Percentiles rank a stretch among this genome's conserved stretches.
Evolutionary conservation across 2,329 filamentous ascomycete genomes (phyloP).

Genomic region (Dryadomyces quercus-mongolicae): DNA sequence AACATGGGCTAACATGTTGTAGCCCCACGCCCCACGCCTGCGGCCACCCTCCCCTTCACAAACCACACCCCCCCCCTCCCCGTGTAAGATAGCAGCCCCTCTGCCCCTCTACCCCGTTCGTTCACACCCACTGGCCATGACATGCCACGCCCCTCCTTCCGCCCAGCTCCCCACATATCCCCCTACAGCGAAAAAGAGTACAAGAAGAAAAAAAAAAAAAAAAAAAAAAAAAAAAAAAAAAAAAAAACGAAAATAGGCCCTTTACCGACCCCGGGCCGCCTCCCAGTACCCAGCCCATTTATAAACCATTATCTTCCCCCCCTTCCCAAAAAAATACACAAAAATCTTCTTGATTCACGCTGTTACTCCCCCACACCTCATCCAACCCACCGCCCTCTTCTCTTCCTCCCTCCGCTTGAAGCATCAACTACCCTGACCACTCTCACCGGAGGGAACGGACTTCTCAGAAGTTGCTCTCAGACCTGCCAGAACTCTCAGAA

Average conservation of each 20-base stretch:
- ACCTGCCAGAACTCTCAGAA: neutral
- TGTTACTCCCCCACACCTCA: neutral
- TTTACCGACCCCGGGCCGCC: slow-evolving; percentile 11
- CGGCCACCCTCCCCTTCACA: neutral
- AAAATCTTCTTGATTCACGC: slow-evolving; percentile 1
- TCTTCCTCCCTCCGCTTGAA: neutral
- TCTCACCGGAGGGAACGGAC: neutral
- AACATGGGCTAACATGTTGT: neutral
- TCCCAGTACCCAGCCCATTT: slow-evolving; percentile 9
- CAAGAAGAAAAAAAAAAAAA: slow-evolving; percentile 5
- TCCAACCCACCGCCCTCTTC: neutral
- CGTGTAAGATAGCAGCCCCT: neutral
- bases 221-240: slow-evolving; percentile 4
- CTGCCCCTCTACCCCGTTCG: neutral
- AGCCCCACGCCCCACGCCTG: slow-evolving; percentile 3
- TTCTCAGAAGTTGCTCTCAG: neutral
- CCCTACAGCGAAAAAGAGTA: slow-evolving; percentile 5
- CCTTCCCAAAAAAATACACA: slow-evolving; percentile 4
- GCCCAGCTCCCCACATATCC: slow-evolving; percentile 10
- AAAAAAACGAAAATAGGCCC: slow-evolving; percentile 5
- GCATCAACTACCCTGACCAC: neutral
- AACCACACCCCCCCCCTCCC: neutral
- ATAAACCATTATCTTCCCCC: slow-evolving; percentile 11
- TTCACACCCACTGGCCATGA: slow-evolving; percentile 1
- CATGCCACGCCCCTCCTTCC: slow-evolving; percentile 7